phyloP scores from a whole-genome alignment of 441 rosid genomes.

The Erodium moschatum region DNA sequence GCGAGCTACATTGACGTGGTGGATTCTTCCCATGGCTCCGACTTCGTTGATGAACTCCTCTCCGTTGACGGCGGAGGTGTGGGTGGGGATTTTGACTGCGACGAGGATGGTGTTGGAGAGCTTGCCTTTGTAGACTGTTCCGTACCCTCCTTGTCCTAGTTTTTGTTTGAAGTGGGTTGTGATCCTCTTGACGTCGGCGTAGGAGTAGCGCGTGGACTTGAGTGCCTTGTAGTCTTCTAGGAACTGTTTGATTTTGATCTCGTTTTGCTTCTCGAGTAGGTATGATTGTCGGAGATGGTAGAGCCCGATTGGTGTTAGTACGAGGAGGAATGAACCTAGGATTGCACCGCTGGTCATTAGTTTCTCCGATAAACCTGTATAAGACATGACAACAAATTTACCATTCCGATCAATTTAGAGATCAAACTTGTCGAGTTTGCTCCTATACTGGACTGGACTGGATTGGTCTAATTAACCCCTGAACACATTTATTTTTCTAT shows the following conservation, averaged over 20 bases:
- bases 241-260: not conserved
- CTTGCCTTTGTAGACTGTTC: constrained; percentile 18
- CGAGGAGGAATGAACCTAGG: not conserved
- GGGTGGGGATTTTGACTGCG: constrained; percentile 11
- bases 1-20: constrained; percentile 1
- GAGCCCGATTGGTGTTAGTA: not conserved
- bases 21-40: constrained; percentile 11
- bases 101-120: not conserved
- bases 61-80: constrained; percentile 1
- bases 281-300: not conserved
- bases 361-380: not conserved
- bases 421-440: not conserved
- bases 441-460: too few relatives aligned
- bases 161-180: constrained; percentile 15
- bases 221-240: not conserved
- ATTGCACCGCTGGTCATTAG: not conserved
- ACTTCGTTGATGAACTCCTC: constrained; percentile 22
- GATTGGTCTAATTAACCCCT: too few relatives aligned
- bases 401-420: not conserved
- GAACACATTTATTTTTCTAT: too few relatives aligned
- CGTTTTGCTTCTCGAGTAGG: not conserved
- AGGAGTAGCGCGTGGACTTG: constrained; percentile 5
- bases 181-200: constrained; percentile 15
- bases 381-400: not conserved
- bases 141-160: constrained; percentile 20